Percentiles rank a stretch among this genome's conserved stretches.
These are phyloP conservation scores for Agaricales sp. DNA, from an alignment of 1,284 basidiomycete species.

Conservation along the genomic window DNA sequence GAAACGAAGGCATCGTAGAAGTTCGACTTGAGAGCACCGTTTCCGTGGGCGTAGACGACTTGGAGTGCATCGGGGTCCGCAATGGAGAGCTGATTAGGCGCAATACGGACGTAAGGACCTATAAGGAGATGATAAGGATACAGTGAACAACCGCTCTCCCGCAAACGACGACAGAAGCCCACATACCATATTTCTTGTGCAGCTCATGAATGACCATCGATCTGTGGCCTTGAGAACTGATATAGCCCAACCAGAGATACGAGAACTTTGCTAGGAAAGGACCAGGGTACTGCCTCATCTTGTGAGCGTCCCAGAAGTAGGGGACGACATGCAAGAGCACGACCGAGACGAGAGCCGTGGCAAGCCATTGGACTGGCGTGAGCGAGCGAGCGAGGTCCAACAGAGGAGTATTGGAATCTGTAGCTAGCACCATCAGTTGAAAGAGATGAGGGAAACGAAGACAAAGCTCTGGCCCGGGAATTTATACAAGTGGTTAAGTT, in stretches of 20 bases:
- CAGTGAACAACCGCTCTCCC: slow-evolving; percentile 3
- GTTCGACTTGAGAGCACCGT: slow-evolving; percentile 64
- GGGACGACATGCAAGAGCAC: slow-evolving; percentile 43
- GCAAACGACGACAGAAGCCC: neutral
- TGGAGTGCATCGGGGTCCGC: slow-evolving; percentile 71
- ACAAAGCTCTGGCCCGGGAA: neutral
- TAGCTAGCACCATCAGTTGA: neutral
- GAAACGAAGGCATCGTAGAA: slow-evolving; percentile 84
- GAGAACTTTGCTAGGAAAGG: slow-evolving; percentile 70
- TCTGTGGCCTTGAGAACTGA: slow-evolving; percentile 60
- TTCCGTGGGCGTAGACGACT: slow-evolving; percentile 72
- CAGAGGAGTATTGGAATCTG: neutral
- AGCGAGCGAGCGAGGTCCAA: neutral
- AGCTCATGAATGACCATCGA: slow-evolving; percentile 69
- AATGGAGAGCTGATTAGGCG: slow-evolving; percentile 81
- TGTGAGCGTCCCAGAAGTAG: slow-evolving; percentile 49
- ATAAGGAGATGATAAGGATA: slow-evolving; percentile 4
- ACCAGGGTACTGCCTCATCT: slow-evolving; percentile 57
- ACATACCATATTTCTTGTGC: slow-evolving; percentile 68
- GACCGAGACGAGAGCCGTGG: slow-evolving; percentile 12
- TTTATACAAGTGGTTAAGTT: neutral
- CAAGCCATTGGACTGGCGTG: neutral
- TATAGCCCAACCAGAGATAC: slow-evolving; percentile 68
- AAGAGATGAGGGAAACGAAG: neutral
- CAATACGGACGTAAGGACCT: slow-evolving; percentile 79